A percentile compares a stretch with the other conserved stretches of the same genome.
Conservation (phyloP, 805 yeast species). For the Kurtzmaniella fragi region DNA sequence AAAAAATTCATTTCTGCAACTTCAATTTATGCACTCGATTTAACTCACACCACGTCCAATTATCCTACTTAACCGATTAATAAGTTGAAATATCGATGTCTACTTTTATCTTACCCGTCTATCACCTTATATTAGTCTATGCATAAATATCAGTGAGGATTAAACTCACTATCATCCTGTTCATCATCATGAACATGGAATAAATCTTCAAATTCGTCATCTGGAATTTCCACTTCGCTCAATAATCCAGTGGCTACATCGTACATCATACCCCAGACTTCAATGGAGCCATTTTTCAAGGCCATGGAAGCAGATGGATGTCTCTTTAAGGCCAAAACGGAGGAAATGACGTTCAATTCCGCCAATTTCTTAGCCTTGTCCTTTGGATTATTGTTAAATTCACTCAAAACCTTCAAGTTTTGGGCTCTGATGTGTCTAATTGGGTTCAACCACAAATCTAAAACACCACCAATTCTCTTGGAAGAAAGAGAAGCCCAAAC, state of each 20-base stretch:
- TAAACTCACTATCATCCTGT: constrained; percentile 12
- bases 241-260: constrained; percentile 76
- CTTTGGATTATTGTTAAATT: constrained; percentile 42
- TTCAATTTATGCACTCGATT: no score
- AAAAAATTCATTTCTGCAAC: no score
- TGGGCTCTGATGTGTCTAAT: constrained; percentile 65
- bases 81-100: no score
- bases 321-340: constrained; percentile 60
- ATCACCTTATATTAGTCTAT: background rate
- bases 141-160: constrained; percentile 1
- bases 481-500: constrained; percentile 71
- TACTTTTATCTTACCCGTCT: no score
- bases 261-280: constrained; percentile 80
- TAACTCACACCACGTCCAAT: no score
- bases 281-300: constrained; percentile 53
- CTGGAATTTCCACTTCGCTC: constrained; percentile 32
- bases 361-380: constrained; percentile 58
- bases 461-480: constrained; percentile 58
- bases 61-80: no score
- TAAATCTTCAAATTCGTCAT: constrained; percentile 40
- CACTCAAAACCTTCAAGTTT: constrained; percentile 45
- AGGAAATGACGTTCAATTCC: constrained; percentile 71
- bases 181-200: constrained; percentile 34
- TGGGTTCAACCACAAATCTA: constrained; percentile 69
- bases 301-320: constrained; percentile 70